A percentile compares a stretch with the other conserved stretches of the same genome.
phyloP scores from a whole-genome alignment of 202 grass and related monocot species.

The Setaria viridis region DNA sequence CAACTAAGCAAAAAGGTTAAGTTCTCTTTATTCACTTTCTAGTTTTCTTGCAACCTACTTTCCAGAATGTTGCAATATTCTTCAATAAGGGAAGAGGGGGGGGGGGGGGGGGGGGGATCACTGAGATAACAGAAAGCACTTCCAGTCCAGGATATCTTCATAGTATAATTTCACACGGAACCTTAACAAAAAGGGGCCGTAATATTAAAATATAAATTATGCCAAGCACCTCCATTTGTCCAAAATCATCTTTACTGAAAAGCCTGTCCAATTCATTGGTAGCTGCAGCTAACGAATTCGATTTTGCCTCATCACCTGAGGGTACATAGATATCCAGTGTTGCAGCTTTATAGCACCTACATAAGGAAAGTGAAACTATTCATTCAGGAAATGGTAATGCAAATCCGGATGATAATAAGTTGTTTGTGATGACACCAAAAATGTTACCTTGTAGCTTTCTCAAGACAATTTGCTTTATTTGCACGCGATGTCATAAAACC shows the following conservation, averaged over 20 bases:
- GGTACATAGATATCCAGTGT: constrained; percentile 73
- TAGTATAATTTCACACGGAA: constrained; percentile 27
- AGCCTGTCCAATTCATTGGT: constrained; percentile 82
- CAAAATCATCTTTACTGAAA: constrained; percentile 98
- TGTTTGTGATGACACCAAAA: constrained; percentile 38
- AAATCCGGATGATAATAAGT: constrained; percentile 40
- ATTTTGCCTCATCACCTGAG: constrained; percentile 72
- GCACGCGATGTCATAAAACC: constrained; percentile 53
- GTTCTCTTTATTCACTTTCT: constrained; percentile 11
- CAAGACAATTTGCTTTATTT: constrained; percentile 45
- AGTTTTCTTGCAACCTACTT: constrained; percentile 13
- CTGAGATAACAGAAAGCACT: not conserved
- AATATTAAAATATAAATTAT: constrained; percentile 22
- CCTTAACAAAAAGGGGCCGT: not conserved
- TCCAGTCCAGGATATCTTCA: constrained; percentile 13
- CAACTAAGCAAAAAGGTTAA: constrained; percentile 30
- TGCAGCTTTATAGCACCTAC: constrained; percentile 81
- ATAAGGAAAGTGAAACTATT: constrained; percentile 38
- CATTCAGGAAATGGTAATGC: constrained; percentile 18
- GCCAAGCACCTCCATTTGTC: constrained; percentile 75
- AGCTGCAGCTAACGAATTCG: constrained; percentile 67
- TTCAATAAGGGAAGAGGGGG: constrained; percentile 7
- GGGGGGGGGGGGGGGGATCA: no score
- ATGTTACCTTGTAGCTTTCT: constrained; percentile 63
- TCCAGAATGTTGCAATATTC: not conserved